Evolutionary conservation across 139 green algal genomes (phyloP), one percentile per base, ranked within the genome.

Genomic region (Microglena sp.): DNA sequence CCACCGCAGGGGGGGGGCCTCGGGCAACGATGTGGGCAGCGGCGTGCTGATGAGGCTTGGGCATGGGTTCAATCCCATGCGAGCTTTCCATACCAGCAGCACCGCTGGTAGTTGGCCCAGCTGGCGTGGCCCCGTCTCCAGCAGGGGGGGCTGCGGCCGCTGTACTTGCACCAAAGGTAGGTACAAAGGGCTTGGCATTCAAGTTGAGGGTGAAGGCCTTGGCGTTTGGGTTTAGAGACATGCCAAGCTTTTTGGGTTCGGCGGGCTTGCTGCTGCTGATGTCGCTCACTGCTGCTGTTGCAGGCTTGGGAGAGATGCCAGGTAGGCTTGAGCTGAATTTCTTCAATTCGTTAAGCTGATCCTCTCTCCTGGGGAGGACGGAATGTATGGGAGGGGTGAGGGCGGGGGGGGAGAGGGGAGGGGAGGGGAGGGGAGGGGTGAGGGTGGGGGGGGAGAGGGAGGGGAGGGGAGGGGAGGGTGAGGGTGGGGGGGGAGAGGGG

Each of bases 121-220:
- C 33, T 28, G 59, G 22, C 7, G 59, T 6, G 22, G 33, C 59
- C 28, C 33, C 34, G 31, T 33, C 31, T 11, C 33, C 8, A 33
- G 59, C 21, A 11, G 34, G 5, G 6, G 56, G 29, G 7, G 59
- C 59, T 6, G 59, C 26, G 6, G 33, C 15, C 26, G 34, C 5
- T 5, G 33, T 15, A 27, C 33, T 7, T 27, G 35, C 59, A 31
- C 33, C 33, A 1, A 60, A 50, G 46, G 54, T 53, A 3, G 79
- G 79, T 21, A 84, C 74, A 56, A 87, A 87, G 8, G 64, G 62
- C 67, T 85, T 85, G 0, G 80, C 80, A 2, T 75, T 72, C n/a
- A 79, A 56, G 65, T 83, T 87, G 24, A 87, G 62, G 0, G 71
- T 66, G 75, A 87, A 87, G 15, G 74, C 45, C 70, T 85, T 85